Evolutionary conservation across 2,329 filamentous ascomycete species (phyloP).

Genomic region (Nannizzia gypsea): DNA sequence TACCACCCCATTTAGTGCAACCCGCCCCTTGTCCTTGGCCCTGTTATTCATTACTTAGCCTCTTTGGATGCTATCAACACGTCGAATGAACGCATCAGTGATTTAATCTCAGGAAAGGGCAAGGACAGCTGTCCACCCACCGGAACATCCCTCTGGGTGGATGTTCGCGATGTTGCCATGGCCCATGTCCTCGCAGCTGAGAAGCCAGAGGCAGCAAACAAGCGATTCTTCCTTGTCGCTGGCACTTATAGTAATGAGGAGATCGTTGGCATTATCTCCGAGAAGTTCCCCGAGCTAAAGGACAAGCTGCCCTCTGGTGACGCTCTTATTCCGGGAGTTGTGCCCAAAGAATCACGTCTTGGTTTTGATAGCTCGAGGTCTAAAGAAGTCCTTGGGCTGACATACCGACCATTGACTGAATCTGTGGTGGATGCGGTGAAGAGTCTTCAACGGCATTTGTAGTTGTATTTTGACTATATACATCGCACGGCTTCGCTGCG

Average conservation of each 20-base stretch:
- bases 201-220: constrained; percentile 33
- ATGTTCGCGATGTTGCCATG: constrained; percentile 39
- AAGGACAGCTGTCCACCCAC: constrained; percentile 48
- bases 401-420: constrained; percentile 22
- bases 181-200: constrained; percentile 39
- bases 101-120: constrained; percentile 49
- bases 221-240: constrained; percentile 36
- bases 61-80: constrained; percentile 57
- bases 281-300: constrained; percentile 33
- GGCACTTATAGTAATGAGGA: constrained; percentile 34
- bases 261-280: constrained; percentile 31
- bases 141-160: constrained; percentile 47
- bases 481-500: no score
- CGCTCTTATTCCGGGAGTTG: constrained; percentile 19
- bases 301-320: constrained; percentile 31
- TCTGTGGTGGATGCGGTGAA: constrained; percentile 16
- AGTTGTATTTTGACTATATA: not conserved
- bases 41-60: constrained; percentile 52
- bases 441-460: constrained; percentile 11
- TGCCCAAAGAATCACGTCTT: constrained; percentile 20
- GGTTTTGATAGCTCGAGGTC: constrained; percentile 31
- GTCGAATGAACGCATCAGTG: constrained; percentile 55
- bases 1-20: constrained; percentile 24
- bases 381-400: constrained; percentile 31
- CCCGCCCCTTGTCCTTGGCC: constrained; percentile 52